Percentiles rank a stretch among this genome's conserved stretches.
These are phyloP conservation scores for Endotrypanum monterogeii DNA, from an alignment of 208 protist genomes.

Conservation along the genomic window DNA sequence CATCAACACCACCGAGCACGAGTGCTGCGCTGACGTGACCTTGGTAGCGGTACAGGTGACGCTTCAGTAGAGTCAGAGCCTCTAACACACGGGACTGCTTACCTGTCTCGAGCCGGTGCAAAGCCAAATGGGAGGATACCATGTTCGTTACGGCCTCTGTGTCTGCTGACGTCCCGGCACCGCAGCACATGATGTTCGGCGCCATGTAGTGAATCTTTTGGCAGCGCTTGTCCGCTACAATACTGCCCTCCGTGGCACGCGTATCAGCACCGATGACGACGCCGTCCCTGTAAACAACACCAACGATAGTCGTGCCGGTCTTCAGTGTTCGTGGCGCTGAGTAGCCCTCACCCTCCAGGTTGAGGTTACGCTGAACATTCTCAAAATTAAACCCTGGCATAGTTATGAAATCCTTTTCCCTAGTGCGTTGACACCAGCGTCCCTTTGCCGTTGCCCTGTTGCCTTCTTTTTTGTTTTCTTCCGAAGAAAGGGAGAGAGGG, in stretches of 20 bases:
- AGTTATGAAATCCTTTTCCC: not conserved
- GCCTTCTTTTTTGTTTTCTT: constrained; percentile 25
- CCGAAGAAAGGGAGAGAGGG: not conserved
- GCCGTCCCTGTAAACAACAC: constrained; percentile 98
- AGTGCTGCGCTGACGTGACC: constrained; percentile 99
- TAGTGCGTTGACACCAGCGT: not conserved
- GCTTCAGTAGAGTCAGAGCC: constrained; percentile 97
- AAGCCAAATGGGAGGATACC: constrained; percentile 93
- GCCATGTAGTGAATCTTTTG: constrained; percentile 99
- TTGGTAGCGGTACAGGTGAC: constrained; percentile 98
- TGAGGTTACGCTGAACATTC: constrained; percentile 92
- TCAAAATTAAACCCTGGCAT: constrained; percentile 95
- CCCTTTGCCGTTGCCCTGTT: not conserved
- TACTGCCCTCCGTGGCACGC: constrained; percentile 98
- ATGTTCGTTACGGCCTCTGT: constrained; percentile 96
- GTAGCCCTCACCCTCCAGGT: constrained; percentile 74
- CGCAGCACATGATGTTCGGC: constrained; percentile 99
- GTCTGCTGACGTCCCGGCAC: constrained; percentile 99
- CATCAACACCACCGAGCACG: constrained; percentile 99
- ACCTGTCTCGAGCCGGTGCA: constrained; percentile 96
- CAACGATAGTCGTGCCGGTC: constrained; percentile 99
- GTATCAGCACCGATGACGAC: constrained; percentile 99
- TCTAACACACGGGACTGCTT: constrained; percentile 96
- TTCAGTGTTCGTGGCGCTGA: constrained; percentile 92
- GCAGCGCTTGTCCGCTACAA: constrained; percentile 99